These are phyloP conservation scores for Auriscalpium orientale DNA, from an alignment of 768 basidiomycete genomes.

Conservation along the genomic window DNA sequence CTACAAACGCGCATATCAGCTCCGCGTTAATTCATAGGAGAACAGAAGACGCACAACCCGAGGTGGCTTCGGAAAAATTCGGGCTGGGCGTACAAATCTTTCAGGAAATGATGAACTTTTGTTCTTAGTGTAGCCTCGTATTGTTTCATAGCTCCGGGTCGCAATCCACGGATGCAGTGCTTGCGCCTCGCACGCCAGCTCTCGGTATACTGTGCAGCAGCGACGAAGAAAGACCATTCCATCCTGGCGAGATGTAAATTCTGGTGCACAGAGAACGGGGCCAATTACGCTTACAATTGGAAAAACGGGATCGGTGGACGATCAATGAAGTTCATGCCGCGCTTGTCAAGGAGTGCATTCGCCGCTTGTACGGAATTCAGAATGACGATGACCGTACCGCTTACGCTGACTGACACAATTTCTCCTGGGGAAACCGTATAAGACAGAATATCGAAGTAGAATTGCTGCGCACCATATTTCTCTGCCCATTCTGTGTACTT, in stretches of 20 bases:
- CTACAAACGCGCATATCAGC: background rate
- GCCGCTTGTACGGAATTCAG: slow-evolving; percentile 35
- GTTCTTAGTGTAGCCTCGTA: background rate
- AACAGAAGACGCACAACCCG: background rate
- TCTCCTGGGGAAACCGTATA: background rate
- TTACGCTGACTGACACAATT: slow-evolving; percentile 22
- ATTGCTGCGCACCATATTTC: slow-evolving; percentile 3
- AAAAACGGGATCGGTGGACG: slow-evolving; percentile 25
- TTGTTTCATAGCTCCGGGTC: background rate
- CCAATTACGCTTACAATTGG: background rate
- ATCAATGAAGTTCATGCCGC: slow-evolving; percentile 41
- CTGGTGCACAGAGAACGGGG: background rate
- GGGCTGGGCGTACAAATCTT: background rate
- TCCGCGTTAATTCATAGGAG: background rate
- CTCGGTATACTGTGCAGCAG: background rate
- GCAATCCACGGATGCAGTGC: background rate
- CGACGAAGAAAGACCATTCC: background rate
- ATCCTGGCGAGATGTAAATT: background rate
- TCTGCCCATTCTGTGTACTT: slow-evolving; percentile 15
- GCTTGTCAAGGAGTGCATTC: slow-evolving; percentile 37
- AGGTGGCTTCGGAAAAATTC: background rate
- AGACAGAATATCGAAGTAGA: no score
- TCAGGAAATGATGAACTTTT: background rate
- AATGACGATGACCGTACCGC: slow-evolving; percentile 36
- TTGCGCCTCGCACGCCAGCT: background rate